Conservation (phyloP, 2,329 filamentous ascomycete genomes). For the Ophiostoma fasciatum region DNA sequence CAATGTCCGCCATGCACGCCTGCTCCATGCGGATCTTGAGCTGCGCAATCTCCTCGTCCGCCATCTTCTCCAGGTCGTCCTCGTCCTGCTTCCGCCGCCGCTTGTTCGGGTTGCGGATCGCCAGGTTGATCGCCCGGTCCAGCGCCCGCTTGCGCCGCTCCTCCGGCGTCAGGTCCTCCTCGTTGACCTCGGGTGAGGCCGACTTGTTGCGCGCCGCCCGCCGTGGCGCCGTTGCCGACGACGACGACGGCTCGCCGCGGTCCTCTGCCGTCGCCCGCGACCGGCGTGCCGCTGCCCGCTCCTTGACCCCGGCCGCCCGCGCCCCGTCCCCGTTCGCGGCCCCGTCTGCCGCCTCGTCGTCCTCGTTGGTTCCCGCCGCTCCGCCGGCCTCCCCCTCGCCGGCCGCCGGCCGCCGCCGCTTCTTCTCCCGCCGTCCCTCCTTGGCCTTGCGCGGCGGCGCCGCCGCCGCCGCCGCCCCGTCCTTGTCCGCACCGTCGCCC, state of each 20-base stretch:
- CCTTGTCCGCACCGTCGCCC: conserved; percentile 38
- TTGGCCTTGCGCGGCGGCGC: conserved; percentile 51
- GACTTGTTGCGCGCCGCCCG: conserved; percentile 31
- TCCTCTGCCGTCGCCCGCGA: too few species aligned
- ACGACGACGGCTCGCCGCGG: too few species aligned
- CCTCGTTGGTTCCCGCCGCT: conserved; percentile 24
- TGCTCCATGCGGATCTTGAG: conserved; percentile 83
- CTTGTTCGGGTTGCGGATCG: conserved; percentile 66
- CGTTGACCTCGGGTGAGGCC: conserved; percentile 45
- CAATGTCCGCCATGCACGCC: conserved; percentile 75
- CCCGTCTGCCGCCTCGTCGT: conserved; percentile 31
- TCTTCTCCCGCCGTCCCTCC: conserved; percentile 57
- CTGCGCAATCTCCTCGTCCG: conserved; percentile 77
- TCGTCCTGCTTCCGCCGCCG: conserved; percentile 71
- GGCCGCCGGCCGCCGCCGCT: conserved; percentile 30
- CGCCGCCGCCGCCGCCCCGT: not conserved
- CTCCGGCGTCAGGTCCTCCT: conserved; percentile 69
- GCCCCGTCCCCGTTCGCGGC: conserved; percentile 16
- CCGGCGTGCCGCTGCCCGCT: too few species aligned
- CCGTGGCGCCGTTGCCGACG: conserved; percentile 18
- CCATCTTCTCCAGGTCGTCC: conserved; percentile 83
- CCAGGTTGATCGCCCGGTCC: conserved; percentile 75
- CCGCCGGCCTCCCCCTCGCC: conserved; percentile 36
- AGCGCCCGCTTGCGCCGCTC: conserved; percentile 73
- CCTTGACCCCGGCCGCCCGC: too few species aligned